Evolutionary conservation across 2,329 filamentous ascomycete genomes (phyloP).

Genomic region (Hymenoscyphus infarciens): DNA sequence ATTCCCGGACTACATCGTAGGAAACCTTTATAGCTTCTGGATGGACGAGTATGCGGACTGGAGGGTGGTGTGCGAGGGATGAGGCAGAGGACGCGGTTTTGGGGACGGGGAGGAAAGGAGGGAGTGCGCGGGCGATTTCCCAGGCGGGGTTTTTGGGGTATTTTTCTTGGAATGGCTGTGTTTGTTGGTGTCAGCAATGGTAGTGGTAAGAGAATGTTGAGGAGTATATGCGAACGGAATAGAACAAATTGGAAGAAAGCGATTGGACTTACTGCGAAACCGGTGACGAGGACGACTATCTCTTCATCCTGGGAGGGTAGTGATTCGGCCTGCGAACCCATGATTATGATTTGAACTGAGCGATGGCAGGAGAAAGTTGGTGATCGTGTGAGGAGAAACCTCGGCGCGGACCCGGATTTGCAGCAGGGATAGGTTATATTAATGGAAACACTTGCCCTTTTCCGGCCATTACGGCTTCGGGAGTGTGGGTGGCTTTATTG

Average conservation of each 20-base stretch:
- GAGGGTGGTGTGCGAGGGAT: constrained; percentile 36
- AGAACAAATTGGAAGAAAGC: not conserved
- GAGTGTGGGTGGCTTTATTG: too few relatives aligned
- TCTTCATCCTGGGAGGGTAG: constrained; percentile 14
- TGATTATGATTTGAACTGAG: not conserved
- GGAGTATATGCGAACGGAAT: not conserved
- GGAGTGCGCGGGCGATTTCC: constrained; percentile 70
- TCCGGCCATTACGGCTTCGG: too few relatives aligned
- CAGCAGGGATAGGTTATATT: too few relatives aligned
- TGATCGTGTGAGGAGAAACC: too few relatives aligned
- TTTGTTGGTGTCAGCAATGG: not conserved
- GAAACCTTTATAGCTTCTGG: constrained; percentile 65
- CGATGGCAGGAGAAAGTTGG: too few relatives aligned
- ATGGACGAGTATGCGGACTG: constrained; percentile 62
- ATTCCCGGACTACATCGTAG: constrained; percentile 61
- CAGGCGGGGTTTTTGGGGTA: constrained; percentile 76
- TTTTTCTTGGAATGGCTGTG: constrained; percentile 73
- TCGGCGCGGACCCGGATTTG: too few relatives aligned
- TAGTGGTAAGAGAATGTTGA: not conserved
- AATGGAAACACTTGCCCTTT: too few relatives aligned
- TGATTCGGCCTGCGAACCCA: constrained; percentile 13
- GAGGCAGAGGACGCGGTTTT: constrained; percentile 61
- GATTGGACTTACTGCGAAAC: constrained; percentile 51
- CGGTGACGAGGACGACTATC: constrained; percentile 47
- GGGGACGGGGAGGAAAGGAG: constrained; percentile 56